Evolutionary conservation across 176 grass and related monocot species (phyloP).

Genomic region (Triticum monococcum): DNA sequence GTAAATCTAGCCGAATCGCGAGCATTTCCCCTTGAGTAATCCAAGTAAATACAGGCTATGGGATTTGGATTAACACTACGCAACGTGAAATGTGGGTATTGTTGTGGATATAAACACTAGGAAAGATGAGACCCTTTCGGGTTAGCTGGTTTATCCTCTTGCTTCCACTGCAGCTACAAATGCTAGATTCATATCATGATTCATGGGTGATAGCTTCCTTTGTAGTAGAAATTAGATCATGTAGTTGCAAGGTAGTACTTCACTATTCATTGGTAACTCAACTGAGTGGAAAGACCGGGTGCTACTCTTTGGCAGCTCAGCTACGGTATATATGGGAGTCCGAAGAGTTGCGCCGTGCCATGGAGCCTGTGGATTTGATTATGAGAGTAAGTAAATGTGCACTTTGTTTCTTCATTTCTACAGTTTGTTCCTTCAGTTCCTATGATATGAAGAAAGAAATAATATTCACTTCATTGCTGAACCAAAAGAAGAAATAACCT

Average conservation of each 20-base stretch:
- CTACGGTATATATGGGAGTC: constrained; percentile 81
- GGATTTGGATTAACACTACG: not conserved
- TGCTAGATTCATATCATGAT: not conserved
- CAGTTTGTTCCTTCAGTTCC: not conserved
- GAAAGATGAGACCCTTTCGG: not conserved
- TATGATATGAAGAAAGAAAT: not conserved
- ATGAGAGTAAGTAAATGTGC: constrained; percentile 57
- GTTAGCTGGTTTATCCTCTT: not conserved
- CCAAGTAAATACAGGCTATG: not conserved
- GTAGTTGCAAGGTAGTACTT: not conserved
- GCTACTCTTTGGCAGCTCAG: constrained; percentile 52
- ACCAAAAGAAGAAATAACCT: not conserved
- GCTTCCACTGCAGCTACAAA: not conserved
- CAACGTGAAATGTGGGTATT: not conserved
- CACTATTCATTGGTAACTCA: not conserved
- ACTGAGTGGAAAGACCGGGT: not conserved
- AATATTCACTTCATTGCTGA: not conserved
- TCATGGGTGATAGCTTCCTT: not conserved
- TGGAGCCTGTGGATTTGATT: constrained; percentile 90
- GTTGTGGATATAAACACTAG: not conserved
- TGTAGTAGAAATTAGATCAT: not conserved
- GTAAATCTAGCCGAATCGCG: not conserved
- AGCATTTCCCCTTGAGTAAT: too few species aligned
- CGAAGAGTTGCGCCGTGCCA: constrained; percentile 66
- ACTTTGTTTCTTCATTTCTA: not conserved